phyloP scores from a whole-genome alignment of 495 filamentous ascomycete species.

The Aspergillus bridgeri region DNA sequence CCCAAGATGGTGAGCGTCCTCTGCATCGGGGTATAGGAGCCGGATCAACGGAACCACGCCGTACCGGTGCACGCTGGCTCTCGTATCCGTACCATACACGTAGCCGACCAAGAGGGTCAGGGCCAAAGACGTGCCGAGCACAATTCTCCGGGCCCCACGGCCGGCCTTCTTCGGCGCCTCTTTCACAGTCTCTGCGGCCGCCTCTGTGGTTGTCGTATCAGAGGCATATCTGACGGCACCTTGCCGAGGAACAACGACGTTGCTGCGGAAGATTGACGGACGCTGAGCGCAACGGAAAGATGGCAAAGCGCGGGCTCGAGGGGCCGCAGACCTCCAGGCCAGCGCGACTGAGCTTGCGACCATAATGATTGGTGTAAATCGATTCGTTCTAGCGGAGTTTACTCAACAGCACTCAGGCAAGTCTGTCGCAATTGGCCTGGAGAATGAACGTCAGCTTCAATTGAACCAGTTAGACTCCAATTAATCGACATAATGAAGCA shows the following conservation, averaged over 20 bases:
- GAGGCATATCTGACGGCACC: constrained; percentile 30
- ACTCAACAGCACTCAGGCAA: neutral
- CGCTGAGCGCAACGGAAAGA: constrained; percentile 25
- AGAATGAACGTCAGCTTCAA: neutral
- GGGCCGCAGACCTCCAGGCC: constrained; percentile 27
- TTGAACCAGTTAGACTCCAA: neutral
- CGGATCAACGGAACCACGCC: constrained; percentile 73
- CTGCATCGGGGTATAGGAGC: constrained; percentile 72
- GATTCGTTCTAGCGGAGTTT: neutral
- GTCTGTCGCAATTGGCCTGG: neutral
- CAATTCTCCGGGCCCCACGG: constrained; percentile 37
- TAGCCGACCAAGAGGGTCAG: constrained; percentile 54
- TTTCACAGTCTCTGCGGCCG: constrained; percentile 17
- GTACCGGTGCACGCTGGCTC: constrained; percentile 80
- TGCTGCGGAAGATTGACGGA: constrained; percentile 18
- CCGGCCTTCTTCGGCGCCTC: constrained; percentile 34
- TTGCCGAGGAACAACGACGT: constrained; percentile 13
- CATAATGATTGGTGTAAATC: constrained; percentile 16
- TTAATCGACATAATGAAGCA: neutral
- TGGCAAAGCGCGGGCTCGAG: constrained; percentile 28
- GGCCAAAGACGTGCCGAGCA: constrained; percentile 56
- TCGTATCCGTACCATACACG: constrained; percentile 85
- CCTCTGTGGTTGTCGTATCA: constrained; percentile 8
- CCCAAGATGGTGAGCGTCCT: constrained; percentile 83
- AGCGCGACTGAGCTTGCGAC: constrained; percentile 24